A percentile compares a stretch with the other conserved stretches of the same genome.
These are phyloP conservation scores for Botrytis fabae DNA, from an alignment of 2,329 filamentous ascomycete species.

Conservation along the genomic window DNA sequence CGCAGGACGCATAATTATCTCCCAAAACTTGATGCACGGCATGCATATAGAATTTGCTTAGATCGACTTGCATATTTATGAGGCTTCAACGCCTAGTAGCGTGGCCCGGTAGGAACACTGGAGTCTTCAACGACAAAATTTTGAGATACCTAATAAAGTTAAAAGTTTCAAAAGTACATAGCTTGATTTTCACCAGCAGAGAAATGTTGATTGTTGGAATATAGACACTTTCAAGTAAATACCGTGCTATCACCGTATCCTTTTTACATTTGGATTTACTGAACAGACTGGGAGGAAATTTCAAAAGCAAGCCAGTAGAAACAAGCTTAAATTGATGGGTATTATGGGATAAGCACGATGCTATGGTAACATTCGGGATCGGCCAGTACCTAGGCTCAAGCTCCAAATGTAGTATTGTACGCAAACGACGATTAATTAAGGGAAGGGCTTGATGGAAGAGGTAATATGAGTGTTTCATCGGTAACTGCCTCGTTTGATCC, in stretches of 20 bases:
- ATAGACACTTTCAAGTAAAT: neutral
- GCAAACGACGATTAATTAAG: neutral
- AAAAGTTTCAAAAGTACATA: constrained; percentile 15
- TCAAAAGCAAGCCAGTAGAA: neutral
- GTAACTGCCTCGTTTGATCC: constrained; percentile 9
- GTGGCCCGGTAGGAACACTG: constrained; percentile 2
- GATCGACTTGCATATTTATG: constrained; percentile 22
- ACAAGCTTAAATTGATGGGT: neutral
- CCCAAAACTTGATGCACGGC: neutral
- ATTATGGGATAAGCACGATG: neutral
- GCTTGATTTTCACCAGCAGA: neutral
- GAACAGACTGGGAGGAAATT: neutral
- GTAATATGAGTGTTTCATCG: neutral
- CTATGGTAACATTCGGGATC: neutral
- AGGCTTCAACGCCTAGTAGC: constrained; percentile 28
- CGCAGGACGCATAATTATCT: constrained; percentile 34
- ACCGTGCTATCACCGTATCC: neutral
- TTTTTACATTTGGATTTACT: neutral
- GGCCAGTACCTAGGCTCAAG: neutral
- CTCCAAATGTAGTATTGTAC: constrained; percentile 4
- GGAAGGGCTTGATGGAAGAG: neutral
- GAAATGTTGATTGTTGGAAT: neutral
- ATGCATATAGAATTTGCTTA: constrained; percentile 14
- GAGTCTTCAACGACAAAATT: constrained; percentile 26
- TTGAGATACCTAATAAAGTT: constrained; percentile 15